Conservation (phyloP, 1,139 yeast genomes). For the Saccharomyces pastorianus region DNA sequence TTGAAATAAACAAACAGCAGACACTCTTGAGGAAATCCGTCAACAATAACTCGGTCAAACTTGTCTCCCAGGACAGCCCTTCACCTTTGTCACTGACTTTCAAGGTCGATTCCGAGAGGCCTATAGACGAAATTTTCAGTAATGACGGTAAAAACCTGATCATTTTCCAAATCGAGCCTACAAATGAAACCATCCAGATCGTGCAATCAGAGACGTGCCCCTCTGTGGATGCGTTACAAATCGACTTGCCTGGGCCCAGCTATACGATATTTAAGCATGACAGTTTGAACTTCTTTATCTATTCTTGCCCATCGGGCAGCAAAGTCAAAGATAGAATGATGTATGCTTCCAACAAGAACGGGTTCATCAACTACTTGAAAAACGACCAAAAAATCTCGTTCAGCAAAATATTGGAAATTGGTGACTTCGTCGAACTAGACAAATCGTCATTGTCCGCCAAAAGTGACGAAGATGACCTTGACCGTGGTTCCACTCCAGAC, state of each 20-base stretch:
- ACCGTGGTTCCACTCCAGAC: constrained; percentile 11
- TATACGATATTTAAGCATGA: constrained; percentile 46
- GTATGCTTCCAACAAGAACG: constrained; percentile 75
- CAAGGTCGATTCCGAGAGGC: constrained; percentile 24
- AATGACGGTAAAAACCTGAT: constrained; percentile 20
- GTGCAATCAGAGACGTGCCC: constrained; percentile 16
- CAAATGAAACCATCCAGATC: constrained; percentile 33
- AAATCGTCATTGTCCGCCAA: constrained; percentile 32
- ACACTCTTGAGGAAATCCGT: constrained; percentile 10
- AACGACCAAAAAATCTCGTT: constrained; percentile 31
- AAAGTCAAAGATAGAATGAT: constrained; percentile 88
- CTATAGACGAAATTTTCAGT: constrained; percentile 12
- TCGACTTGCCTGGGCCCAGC: constrained; percentile 41
- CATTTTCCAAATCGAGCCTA: constrained; percentile 34
- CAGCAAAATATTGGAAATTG: constrained; percentile 51
- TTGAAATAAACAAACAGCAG: constrained; percentile 24
- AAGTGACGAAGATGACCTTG: constrained; percentile 14
- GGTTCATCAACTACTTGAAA: constrained; percentile 48
- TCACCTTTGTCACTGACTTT: constrained; percentile 25
- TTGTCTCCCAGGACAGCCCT: constrained; percentile 27
- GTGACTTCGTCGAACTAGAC: constrained; percentile 58
- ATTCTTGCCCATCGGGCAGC: constrained; percentile 85
- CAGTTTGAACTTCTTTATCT: constrained; percentile 43
- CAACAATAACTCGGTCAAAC: constrained; percentile 13
- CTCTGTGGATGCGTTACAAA: constrained; percentile 27